These are phyloP conservation scores for Botryotinia convoluta DNA, from an alignment of 2,329 filamentous ascomycete species.

Conservation along the genomic window DNA sequence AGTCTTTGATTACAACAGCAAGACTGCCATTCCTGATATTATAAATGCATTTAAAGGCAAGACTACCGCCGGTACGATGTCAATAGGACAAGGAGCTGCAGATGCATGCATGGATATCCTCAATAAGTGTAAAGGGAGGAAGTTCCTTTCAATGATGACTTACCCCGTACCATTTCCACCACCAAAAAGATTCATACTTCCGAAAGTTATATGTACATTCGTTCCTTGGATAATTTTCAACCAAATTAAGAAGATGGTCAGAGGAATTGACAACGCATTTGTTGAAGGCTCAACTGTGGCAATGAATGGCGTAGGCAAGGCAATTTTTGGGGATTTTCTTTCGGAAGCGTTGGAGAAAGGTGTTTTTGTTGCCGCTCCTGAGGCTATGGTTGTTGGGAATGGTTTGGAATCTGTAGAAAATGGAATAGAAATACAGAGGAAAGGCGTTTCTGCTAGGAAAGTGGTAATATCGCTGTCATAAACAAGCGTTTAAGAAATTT, in stretches of 20 bases:
- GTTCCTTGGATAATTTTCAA: conserved; percentile 4
- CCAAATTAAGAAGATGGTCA: neutral
- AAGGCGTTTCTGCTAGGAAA: conserved; percentile 25
- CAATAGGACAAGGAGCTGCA: conserved; percentile 1
- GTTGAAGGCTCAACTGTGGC: neutral
- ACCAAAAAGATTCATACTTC: conserved; percentile 7
- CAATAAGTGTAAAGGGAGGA: conserved; percentile 6
- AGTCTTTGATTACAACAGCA: conserved; percentile 42
- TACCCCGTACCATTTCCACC: conserved; percentile 7
- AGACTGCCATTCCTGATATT: conserved; percentile 22
- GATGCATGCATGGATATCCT: conserved; percentile 19
- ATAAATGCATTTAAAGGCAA: conserved; percentile 29
- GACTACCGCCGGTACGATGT: conserved; percentile 35
- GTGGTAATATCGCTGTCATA: conserved; percentile 21
- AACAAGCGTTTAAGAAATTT: neutral
- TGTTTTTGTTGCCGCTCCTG: conserved; percentile 40
- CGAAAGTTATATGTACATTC: neutral
- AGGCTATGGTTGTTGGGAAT: conserved; percentile 41
- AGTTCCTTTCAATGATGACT: conserved; percentile 4
- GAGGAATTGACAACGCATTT: conserved; percentile 6
- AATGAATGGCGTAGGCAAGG: conserved; percentile 21
- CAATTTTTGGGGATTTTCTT: conserved; percentile 42
- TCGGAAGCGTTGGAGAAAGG: conserved; percentile 40
- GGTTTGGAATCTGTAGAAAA: conserved; percentile 44
- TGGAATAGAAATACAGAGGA: conserved; percentile 38